Conservation (phyloP, 202 grass and related monocot genomes). For the Musa balbisiana region DNA sequence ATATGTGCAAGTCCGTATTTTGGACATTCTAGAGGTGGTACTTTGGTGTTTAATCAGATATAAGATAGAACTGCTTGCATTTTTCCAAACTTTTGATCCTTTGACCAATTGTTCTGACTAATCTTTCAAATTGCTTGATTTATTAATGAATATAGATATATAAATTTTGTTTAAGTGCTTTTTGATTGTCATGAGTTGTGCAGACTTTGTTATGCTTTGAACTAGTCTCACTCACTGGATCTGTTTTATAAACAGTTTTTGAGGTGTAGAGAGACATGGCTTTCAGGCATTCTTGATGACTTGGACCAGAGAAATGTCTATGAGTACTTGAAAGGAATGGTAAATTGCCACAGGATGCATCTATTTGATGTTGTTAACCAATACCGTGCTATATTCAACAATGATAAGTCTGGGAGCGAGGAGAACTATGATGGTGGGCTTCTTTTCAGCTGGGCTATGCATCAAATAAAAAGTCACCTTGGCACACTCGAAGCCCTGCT, state of each 20-base stretch:
- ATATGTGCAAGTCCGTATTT: too few species aligned
- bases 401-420: constrained; percentile 90
- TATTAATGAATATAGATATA: too few species aligned
- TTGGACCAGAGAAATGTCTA: constrained; percentile 86
- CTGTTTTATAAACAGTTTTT: constrained; percentile 52
- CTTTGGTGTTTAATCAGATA: too few species aligned
- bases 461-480: constrained; percentile 87
- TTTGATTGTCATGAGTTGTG: background rate
- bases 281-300: constrained; percentile 86
- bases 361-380: constrained; percentile 99
- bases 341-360: constrained; percentile 69
- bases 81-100: too few species aligned
- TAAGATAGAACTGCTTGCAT: too few species aligned
- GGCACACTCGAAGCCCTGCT: constrained; percentile 78
- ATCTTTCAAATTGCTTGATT: too few species aligned
- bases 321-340: constrained; percentile 87
- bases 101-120: too few species aligned
- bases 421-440: constrained; percentile 84
- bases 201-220: background rate
- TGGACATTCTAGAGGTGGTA: too few species aligned
- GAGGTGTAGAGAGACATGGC: constrained; percentile 93
- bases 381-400: constrained; percentile 95
- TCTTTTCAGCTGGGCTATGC: constrained; percentile 95
- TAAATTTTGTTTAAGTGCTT: too few species aligned
- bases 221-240: constrained; percentile 5